Evolutionary conservation across 495 filamentous ascomycete genomes (phyloP).

Genomic region (Glutinoglossum americanum): DNA sequence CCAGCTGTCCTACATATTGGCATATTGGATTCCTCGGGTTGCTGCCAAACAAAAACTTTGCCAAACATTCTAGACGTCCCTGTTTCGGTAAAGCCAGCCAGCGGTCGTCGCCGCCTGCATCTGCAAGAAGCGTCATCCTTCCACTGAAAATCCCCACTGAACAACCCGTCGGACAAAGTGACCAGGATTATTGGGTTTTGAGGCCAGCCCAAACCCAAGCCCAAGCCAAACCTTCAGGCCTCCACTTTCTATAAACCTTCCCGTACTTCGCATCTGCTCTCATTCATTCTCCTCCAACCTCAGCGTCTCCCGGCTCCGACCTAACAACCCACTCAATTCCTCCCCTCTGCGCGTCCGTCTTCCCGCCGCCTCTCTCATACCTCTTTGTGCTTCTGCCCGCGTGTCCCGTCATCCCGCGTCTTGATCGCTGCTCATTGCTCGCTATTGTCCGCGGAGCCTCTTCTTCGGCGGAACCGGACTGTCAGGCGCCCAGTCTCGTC

Average conservation of each 20-base stretch:
- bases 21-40: too few relatives aligned
- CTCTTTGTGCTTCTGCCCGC: not conserved
- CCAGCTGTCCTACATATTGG: too few relatives aligned
- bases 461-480: not conserved
- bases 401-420: not conserved
- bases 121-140: not conserved
- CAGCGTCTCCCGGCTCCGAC: not conserved
- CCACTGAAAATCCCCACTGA: too few relatives aligned
- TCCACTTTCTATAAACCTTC: not conserved
- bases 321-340: too few relatives aligned
- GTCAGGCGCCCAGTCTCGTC: not conserved
- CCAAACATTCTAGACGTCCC: not conserved
- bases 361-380: not conserved
- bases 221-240: not conserved
- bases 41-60: not conserved
- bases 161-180: not conserved
- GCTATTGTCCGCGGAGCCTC: conserved; percentile 1
- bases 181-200: not conserved
- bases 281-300: not conserved
- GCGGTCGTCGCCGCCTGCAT: not conserved
- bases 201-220: not conserved
- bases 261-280: not conserved
- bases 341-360: too few relatives aligned
- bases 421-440: not conserved
- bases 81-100: not conserved